These are phyloP conservation scores for Volvariella surrecta DNA, from an alignment of 1,284 basidiomycete species.

Conservation along the genomic window DNA sequence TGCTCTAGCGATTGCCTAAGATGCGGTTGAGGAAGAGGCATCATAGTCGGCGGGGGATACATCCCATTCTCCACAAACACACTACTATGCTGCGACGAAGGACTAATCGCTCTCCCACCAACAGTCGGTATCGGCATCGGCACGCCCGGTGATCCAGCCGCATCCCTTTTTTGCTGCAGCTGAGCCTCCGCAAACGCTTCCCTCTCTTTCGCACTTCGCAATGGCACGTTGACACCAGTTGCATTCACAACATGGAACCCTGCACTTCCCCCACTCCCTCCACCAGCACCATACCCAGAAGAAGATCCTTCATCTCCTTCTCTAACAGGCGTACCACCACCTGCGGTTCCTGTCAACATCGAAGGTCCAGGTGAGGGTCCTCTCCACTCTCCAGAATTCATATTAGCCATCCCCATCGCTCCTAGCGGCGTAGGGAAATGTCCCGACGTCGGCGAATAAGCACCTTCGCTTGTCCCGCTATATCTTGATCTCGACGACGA, in stretches of 20 bases:
- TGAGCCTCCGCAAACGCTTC: background rate
- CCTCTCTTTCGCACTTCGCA: background rate
- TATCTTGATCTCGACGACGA: background rate
- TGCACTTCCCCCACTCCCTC: background rate
- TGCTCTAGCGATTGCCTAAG: background rate
- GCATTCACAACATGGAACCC: background rate
- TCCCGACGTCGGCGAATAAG: background rate
- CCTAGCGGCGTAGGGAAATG: background rate
- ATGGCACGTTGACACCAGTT: background rate
- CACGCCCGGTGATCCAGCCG: background rate
- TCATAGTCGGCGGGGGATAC: background rate
- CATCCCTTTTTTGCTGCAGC: background rate
- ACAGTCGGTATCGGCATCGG: background rate
- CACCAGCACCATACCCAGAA: background rate
- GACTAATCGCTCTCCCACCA: background rate
- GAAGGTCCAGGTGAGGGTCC: conserved; percentile 1
- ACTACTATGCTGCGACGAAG: background rate
- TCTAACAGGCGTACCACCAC: background rate
- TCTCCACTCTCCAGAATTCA: conserved; percentile 1
- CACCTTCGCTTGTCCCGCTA: background rate
- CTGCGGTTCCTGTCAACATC: background rate
- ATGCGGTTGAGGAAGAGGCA: background rate
- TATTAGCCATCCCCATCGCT: background rate
- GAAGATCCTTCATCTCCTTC: background rate
- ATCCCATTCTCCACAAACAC: background rate